phyloP scores from a whole-genome alignment of 768 basidiomycete species.

The Kwoniella dendrophila region DNA sequence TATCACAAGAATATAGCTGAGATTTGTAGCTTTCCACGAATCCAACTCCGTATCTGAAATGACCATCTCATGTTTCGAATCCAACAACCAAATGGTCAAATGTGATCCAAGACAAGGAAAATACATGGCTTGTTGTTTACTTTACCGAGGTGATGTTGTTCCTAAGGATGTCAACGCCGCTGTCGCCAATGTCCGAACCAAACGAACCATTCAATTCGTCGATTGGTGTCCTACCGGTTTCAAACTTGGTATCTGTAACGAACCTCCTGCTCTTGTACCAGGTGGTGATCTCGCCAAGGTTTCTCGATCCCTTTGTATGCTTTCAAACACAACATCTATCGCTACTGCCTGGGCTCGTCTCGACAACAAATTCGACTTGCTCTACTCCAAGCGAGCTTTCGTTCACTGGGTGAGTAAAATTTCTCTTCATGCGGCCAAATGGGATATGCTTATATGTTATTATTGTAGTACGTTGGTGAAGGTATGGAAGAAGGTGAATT shows the following conservation, averaged over 20 bases:
- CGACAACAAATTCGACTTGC: conserved; percentile 97
- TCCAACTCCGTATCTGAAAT: conserved; percentile 97
- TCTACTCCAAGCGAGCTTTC: conserved; percentile 75
- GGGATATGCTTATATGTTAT: conserved; percentile 25
- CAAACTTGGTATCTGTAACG: conserved; percentile 98
- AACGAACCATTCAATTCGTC: conserved; percentile 96
- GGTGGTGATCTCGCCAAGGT: conserved; percentile 94
- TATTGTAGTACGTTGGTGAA: conserved; percentile 89
- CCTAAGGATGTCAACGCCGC: conserved; percentile 94
- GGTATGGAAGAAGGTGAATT: conserved; percentile 99
- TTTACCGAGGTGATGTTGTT: conserved; percentile 95
- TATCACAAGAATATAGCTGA: background rate
- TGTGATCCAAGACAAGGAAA: conserved; percentile 98
- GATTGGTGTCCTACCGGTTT: conserved; percentile 91
- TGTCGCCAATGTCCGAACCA: conserved; percentile 92
- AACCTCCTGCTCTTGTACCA: conserved; percentile 86
- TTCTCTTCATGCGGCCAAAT: conserved; percentile 62
- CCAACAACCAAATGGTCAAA: conserved; percentile 94
- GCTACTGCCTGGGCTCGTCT: conserved; percentile 90
- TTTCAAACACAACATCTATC: conserved; percentile 75
- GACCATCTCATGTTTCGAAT: conserved; percentile 97
- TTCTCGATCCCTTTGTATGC: conserved; percentile 93
- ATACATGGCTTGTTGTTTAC: conserved; percentile 91
- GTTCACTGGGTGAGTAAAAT: conserved; percentile 56
- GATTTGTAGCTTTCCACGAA: conserved; percentile 72